Base-by-base conservation (phyloP, 139 green algal genomes). In the Limnomonas spitsbergensis region DNA sequence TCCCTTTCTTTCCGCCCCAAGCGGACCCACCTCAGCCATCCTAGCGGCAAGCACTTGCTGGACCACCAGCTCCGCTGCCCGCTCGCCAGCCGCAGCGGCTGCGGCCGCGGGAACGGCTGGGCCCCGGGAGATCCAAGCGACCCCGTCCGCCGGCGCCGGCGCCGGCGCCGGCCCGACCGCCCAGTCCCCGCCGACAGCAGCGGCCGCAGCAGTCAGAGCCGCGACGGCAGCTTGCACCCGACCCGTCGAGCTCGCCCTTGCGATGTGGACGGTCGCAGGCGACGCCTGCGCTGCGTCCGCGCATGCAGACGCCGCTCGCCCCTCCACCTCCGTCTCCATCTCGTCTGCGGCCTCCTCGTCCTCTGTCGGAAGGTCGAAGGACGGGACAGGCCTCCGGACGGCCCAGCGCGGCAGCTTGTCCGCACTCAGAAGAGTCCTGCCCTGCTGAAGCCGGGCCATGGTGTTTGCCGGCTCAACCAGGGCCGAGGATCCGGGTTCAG, bases 381-480 rank as follows among this genome's bases (percentile, higher is more conserved):
- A 71, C 32, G 76, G 61, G 1, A 76, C 7, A 3, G 47, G 20
- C 27, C 39, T 40, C 9, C 73, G 66, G 7, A 54, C 34, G 0
- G 84, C 84, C 84, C 84, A 89, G n/a, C 39, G 56, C 0, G 85
- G 85, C 56, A 89, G 79, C 73, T 87, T 87, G 67, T 87, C 77
- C 24, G 77, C 47, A 1, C 75, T 85, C 68, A 85, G 77, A 1
- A 89, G 77, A 34, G 82, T 76, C 79, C 79, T 81, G 66, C 81
- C 84, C 52, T 83, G 39, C 52, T 69, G 73, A 26, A 88, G 7
- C 3, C 81, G 75, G 29, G 69, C 56, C 35, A 86, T 24, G 0
- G 80, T 81, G 26, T 37, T 80, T 76, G 36, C 70, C 38, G 53
- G 32, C 27, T 53, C 35, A 37, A 35, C 47, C 40, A 26, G 6